Base-by-base conservation (phyloP, 345 rosid genomes). In the Odontarrhena argentea region DNA sequence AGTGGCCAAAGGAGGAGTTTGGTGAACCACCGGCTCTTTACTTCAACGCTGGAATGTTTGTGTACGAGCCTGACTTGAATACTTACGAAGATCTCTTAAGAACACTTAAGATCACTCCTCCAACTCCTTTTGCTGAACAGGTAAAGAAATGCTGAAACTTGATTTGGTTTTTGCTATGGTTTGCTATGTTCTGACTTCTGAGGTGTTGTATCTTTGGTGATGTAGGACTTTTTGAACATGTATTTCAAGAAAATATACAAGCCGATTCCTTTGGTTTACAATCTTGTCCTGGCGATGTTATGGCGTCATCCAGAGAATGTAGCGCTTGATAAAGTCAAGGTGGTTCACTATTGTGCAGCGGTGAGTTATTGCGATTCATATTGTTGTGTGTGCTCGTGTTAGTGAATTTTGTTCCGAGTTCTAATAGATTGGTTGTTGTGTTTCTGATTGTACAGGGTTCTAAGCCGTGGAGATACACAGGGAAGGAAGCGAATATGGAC, bases 231-330 rank as follows among this genome's bases (percentile, higher is more conserved):
- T 65, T 40, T 94, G 68, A 94, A 91, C 82, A 80, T 77, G 89
- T 94, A 60, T 73, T 94, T 94, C 66, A 82, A 55, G 76, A 81
- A 87, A 26, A 75, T 76, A 6, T 91, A 84, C 83, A 80, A 71
- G 80, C 89, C 99, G 1, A 84, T 88, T 60, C 88, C 91, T 7
- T 38, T 66, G 3, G 65, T 26, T 1, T 91, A 91, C 75, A 94
- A 91, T 73, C 89, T 94, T 2, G 86, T 90, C 7, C 74, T 91
- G 1, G 98, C 98, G 11, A 79, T 88, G 95, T 68, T 93, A 22
- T 93, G 98, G 98, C 92, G 98, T 38, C 98, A 90, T 26, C 98
- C 96, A 6, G 96, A 93, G 69, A 90, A 90, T 9, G 84, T 93
- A 2, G 85, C 88, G 69, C 80, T 90, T 1, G 87, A 84, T 5